phyloP scores from a whole-genome alignment of 768 basidiomycete species.

The Mycena kentingensis region DNA sequence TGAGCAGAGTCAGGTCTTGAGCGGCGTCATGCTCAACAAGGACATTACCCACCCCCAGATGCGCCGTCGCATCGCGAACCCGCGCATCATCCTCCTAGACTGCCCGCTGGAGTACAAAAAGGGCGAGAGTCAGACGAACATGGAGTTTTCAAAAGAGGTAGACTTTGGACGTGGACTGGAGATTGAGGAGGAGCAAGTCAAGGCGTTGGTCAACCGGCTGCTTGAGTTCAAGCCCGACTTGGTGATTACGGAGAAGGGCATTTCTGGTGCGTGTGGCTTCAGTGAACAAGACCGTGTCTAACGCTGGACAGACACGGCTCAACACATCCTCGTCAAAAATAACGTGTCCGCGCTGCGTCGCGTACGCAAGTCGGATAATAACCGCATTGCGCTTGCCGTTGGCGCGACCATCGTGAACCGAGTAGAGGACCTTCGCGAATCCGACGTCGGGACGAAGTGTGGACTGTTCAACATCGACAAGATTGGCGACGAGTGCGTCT shows the following conservation, averaged over 20 bases:
- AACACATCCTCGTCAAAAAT: constrained; percentile 83
- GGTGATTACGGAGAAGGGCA: constrained; percentile 95
- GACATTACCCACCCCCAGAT: constrained; percentile 98
- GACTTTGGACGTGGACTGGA: constrained; percentile 93
- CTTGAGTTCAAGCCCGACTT: constrained; percentile 94
- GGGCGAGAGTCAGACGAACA: constrained; percentile 97
- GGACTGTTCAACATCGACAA: constrained; percentile 98
- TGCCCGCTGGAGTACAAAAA: constrained; percentile 99
- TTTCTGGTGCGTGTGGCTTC: constrained; percentile 69
- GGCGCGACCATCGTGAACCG: constrained; percentile 98
- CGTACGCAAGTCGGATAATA: constrained; percentile 99
- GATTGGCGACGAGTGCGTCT: constrained; percentile 85
- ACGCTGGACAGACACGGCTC: constrained; percentile 73
- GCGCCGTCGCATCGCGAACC: constrained; percentile 87
- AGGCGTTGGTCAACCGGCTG: constrained; percentile 78
- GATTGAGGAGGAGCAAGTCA: constrained; percentile 97
- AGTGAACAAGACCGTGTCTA: constrained; percentile 1
- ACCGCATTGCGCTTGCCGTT: constrained; percentile 93
- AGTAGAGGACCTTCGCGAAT: constrained; percentile 89
- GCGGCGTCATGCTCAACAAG: constrained; percentile 97
- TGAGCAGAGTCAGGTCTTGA: constrained; percentile 84
- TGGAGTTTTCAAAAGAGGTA: constrained; percentile 92
- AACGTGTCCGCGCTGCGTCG: constrained; percentile 93
- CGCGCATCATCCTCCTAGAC: constrained; percentile 86
- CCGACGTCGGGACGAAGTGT: constrained; percentile 90